Evolutionary conservation across 805 yeast species (phyloP).

Genomic region (Saccharomyces paradoxus): DNA sequence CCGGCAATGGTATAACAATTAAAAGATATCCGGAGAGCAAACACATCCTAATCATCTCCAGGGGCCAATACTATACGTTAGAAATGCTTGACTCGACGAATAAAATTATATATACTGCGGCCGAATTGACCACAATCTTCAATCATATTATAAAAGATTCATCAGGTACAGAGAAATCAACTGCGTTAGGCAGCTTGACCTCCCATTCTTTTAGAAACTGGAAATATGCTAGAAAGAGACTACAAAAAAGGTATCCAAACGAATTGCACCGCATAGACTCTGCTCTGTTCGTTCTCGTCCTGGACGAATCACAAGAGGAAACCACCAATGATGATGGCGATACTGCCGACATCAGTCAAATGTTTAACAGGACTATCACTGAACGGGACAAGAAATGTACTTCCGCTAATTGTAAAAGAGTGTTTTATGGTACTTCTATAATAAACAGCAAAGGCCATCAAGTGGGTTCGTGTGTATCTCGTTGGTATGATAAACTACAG

Average conservation of each 20-base stretch:
- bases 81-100: slow-evolving; percentile 67
- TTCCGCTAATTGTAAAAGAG: slow-evolving; percentile 43
- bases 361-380: not conserved
- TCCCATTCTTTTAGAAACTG: slow-evolving; percentile 80
- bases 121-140: slow-evolving; percentile 59
- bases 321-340: slow-evolving; percentile 41
- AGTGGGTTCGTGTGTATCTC: slow-evolving; percentile 83
- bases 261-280: slow-evolving; percentile 49
- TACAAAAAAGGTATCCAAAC: slow-evolving; percentile 35
- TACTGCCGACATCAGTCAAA: slow-evolving; percentile 15
- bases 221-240: slow-evolving; percentile 59
- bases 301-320: slow-evolving; percentile 54
- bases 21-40: slow-evolving; percentile 57
- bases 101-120: slow-evolving; percentile 56
- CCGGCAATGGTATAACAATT: slow-evolving; percentile 56
- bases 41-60: slow-evolving; percentile 68
- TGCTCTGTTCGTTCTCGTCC: slow-evolving; percentile 70
- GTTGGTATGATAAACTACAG: slow-evolving; percentile 92
- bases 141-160: slow-evolving; percentile 65
- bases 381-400: slow-evolving; percentile 1
- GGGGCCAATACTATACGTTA: slow-evolving; percentile 81
- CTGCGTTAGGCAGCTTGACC: slow-evolving; percentile 77
- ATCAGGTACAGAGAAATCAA: slow-evolving; percentile 41
- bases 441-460: slow-evolving; percentile 71
- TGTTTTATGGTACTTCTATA: slow-evolving; percentile 72